These are phyloP conservation scores for Triticum urartu DNA, from an alignment of 176 grass and related monocot genomes.

Conservation along the genomic window DNA sequence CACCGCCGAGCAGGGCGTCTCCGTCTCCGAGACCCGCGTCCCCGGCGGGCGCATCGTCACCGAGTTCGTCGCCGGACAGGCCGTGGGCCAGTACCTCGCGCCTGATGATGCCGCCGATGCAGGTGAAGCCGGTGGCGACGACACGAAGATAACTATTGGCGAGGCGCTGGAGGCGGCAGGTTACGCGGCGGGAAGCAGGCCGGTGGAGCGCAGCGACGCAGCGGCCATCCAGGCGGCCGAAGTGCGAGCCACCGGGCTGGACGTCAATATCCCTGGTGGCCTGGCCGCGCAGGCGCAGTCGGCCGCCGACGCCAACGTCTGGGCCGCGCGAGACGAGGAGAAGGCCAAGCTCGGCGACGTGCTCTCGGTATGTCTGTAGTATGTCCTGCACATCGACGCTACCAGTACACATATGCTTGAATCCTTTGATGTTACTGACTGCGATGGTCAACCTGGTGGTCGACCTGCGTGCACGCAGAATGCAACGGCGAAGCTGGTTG, in stretches of 20 bases:
- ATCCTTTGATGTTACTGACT: no score
- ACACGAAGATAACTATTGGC: constrained; percentile 52
- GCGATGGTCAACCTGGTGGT: background rate
- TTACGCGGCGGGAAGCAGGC: constrained; percentile 17
- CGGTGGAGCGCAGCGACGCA: constrained; percentile 72
- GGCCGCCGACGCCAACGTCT: constrained; percentile 43
- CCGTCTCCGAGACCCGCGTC: constrained; percentile 48
- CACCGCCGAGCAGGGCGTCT: constrained; percentile 40
- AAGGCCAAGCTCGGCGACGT: constrained; percentile 69
- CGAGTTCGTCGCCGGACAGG: constrained; percentile 72
- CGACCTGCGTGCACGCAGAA: constrained; percentile 22
- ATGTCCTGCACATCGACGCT: background rate
- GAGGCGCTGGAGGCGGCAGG: constrained; percentile 66
- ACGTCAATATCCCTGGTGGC: constrained; percentile 31
- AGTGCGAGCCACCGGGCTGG: constrained; percentile 37
- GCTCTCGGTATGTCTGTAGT: constrained; percentile 38
- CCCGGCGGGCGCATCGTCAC: constrained; percentile 53
- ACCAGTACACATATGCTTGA: background rate
- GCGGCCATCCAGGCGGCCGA: constrained; percentile 73
- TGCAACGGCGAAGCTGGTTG: constrained; percentile 42
- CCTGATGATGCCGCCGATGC: background rate
- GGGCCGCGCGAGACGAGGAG: constrained; percentile 22
- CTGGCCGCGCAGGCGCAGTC: constrained; percentile 49
- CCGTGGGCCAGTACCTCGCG: constrained; percentile 31
- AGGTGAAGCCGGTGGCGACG: background rate